These are phyloP conservation scores for Penicillium robsamsonii DNA, from an alignment of 495 filamentous ascomycete species.

Conservation along the genomic window DNA sequence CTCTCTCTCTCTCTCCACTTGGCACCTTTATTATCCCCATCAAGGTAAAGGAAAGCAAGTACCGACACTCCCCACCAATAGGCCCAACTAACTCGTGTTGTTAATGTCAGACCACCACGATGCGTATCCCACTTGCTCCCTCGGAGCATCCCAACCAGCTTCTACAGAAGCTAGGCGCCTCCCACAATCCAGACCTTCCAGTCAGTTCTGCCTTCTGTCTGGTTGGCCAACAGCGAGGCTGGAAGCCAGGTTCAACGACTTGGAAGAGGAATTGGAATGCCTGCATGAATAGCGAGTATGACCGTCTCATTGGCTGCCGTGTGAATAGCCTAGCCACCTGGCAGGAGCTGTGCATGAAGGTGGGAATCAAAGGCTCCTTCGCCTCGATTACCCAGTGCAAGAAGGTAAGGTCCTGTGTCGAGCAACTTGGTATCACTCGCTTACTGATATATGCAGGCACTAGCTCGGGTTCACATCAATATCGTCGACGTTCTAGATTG, in stretches of 20 bases:
- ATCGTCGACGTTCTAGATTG: constrained; percentile 54
- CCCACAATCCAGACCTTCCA: constrained; percentile 1
- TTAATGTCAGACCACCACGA: neutral
- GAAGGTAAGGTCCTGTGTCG: constrained; percentile 26
- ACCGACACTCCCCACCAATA: too few relatives aligned
- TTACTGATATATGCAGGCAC: constrained; percentile 13
- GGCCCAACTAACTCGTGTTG: neutral
- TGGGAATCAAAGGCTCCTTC: constrained; percentile 24
- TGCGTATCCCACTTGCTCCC: neutral
- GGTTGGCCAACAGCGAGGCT: constrained; percentile 19
- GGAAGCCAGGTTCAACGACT: constrained; percentile 19
- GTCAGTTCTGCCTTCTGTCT: constrained; percentile 24
- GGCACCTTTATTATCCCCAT: neutral
- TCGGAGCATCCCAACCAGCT: neutral
- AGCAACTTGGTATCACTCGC: neutral
- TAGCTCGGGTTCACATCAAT: constrained; percentile 45
- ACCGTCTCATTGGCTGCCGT: constrained; percentile 20
- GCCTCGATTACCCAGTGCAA: constrained; percentile 42
- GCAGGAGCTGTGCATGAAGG: constrained; percentile 33
- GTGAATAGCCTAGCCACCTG: constrained; percentile 22
- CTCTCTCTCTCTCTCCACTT: neutral
- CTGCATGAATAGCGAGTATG: constrained; percentile 26
- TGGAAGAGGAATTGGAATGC: constrained; percentile 26
- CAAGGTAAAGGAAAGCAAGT: neutral
- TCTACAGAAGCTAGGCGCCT: neutral